Evolutionary conservation across 2,329 filamentous ascomycete species (phyloP).

Genomic region (Chrysosporium keratinophilum): DNA sequence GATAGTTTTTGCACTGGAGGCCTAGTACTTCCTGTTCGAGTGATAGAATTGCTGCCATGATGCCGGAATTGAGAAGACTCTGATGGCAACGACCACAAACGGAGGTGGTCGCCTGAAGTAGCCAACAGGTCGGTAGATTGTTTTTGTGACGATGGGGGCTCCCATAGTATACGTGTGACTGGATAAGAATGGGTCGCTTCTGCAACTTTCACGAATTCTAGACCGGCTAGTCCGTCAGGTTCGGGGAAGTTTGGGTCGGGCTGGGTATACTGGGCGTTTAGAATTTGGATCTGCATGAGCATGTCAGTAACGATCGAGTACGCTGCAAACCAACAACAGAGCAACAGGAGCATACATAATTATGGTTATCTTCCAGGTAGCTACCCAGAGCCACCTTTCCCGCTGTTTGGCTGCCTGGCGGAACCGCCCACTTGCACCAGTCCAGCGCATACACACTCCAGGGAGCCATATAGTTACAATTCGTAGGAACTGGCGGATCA

Average conservation of each 20-base stretch:
- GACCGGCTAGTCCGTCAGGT: constrained; percentile 58
- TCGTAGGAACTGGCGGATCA: constrained; percentile 55
- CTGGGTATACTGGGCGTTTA: constrained; percentile 72
- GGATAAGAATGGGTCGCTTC: constrained; percentile 98
- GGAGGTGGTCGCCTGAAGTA: constrained; percentile 86
- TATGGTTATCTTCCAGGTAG: constrained; percentile 95
- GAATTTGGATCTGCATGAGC: constrained; percentile 72
- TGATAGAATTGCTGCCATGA: constrained; percentile 57
- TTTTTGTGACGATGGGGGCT: constrained; percentile 88
- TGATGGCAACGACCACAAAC: constrained; percentile 74
- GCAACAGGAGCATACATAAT: constrained; percentile 57
- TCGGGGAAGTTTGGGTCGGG: constrained; percentile 51
- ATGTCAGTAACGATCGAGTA: constrained; percentile 2
- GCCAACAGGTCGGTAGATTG: constrained; percentile 89
- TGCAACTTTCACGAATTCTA: constrained; percentile 88
- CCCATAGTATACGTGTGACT: constrained; percentile 89
- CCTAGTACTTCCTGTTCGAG: constrained; percentile 52
- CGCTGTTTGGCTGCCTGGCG: constrained; percentile 54
- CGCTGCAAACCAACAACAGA: constrained; percentile 10
- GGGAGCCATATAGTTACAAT: constrained; percentile 86
- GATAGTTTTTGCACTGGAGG: constrained; percentile 70
- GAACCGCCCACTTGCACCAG: constrained; percentile 96
- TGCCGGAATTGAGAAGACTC: constrained; percentile 44
- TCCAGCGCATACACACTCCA: constrained; percentile 96
- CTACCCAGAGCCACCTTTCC: constrained; percentile 93